A percentile compares a stretch with the other conserved stretches of the same genome.
phyloP scores from a whole-genome alignment of 2,329 filamentous ascomycete species.

The Zymoseptoria crescenta region DNA sequence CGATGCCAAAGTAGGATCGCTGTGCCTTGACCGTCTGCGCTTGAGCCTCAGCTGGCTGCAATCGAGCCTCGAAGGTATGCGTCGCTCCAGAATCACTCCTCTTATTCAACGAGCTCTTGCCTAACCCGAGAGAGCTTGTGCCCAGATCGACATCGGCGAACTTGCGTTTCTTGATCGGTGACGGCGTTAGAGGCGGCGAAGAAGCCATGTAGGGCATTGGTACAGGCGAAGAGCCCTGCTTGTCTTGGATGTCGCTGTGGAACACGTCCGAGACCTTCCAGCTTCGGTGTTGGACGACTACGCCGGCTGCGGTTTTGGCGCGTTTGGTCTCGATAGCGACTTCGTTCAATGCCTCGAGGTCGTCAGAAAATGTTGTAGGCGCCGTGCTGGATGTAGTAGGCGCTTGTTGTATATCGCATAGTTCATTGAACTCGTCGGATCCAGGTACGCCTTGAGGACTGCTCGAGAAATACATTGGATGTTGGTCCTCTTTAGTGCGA shows the following conservation, averaged over 20 bases:
- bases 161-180: constrained; percentile 27
- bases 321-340: constrained; percentile 39
- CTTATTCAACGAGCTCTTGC: not conserved
- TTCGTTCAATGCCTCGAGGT: constrained; percentile 34
- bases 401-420: constrained; percentile 3
- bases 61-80: not conserved
- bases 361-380: constrained; percentile 21
- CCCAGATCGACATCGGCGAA: constrained; percentile 23
- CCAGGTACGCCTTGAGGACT: constrained; percentile 9
- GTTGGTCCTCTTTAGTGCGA: not conserved
- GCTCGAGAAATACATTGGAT: constrained; percentile 1
- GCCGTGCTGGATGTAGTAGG: constrained; percentile 5
- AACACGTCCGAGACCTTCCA: constrained; percentile 43
- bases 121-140: constrained; percentile 14
- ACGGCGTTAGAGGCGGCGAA: constrained; percentile 43
- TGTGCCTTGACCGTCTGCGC: constrained; percentile 53
- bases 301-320: constrained; percentile 36
- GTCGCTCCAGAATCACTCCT: not conserved
- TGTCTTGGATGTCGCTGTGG: constrained; percentile 36
- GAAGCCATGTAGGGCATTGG: constrained; percentile 57
- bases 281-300: constrained; percentile 46
- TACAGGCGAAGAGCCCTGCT: constrained; percentile 42
- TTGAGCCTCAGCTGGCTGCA: not conserved
- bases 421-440: constrained; percentile 11
- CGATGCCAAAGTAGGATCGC: constrained; percentile 81